A percentile compares a stretch with the other conserved stretches of the same genome.
Conservation (phyloP, 139 green algal species). For the Gonium pectorale region DNA sequence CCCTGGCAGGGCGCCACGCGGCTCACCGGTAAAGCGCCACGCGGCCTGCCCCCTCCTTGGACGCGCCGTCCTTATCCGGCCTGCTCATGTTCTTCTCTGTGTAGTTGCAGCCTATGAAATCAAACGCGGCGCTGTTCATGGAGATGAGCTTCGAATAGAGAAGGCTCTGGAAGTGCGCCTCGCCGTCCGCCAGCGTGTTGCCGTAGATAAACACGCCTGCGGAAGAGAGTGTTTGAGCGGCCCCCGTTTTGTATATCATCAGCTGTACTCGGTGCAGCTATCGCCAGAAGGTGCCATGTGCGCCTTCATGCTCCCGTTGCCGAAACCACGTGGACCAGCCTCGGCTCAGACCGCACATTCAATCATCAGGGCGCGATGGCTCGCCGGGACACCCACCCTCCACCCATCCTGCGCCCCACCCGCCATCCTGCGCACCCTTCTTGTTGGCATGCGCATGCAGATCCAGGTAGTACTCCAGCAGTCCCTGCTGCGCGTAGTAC, state of each 20-base stretch:
- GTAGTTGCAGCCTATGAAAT: conserved; percentile 71
- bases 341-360: too few relatives aligned
- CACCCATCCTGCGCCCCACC: too few relatives aligned
- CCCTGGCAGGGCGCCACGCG: too few relatives aligned
- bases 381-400: too few relatives aligned
- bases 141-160: conserved; percentile 59
- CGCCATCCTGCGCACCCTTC: conserved; percentile 35
- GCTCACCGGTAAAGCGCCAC: conserved; percentile 63
- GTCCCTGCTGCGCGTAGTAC: conserved; percentile 46
- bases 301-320: too few relatives aligned
- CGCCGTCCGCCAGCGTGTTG: conserved; percentile 59
- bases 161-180: conserved; percentile 52
- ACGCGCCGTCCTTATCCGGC: conserved; percentile 62
- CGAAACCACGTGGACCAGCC: too few relatives aligned
- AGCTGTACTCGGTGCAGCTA: too few relatives aligned
- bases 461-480: conserved; percentile 71
- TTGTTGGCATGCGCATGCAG: conserved; percentile 79
- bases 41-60: conserved; percentile 69
- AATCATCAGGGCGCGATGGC: too few relatives aligned
- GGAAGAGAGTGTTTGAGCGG: not conserved
- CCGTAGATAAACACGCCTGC: conserved; percentile 69
- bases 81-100: conserved; percentile 73
- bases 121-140: conserved; percentile 62
- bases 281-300: too few relatives aligned
- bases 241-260: too few relatives aligned